Evolutionary conservation across 2,329 filamentous ascomycete genomes (phyloP).

Genomic region (Ophiostoma novo-ulmi): DNA sequence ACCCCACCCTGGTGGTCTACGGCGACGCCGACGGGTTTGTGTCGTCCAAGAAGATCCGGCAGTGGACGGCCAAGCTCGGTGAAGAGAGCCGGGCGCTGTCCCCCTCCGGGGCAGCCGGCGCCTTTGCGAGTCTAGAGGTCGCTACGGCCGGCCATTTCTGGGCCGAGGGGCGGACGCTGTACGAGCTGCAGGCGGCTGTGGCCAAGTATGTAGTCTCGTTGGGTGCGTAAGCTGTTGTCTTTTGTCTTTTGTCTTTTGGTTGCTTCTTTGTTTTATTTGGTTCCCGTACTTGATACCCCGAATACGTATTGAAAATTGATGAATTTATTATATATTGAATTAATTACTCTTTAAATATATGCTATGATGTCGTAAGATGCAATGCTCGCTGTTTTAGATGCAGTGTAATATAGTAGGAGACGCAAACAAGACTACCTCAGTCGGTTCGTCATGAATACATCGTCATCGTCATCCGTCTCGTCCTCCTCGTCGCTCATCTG

Average conservation of each 20-base stretch:
- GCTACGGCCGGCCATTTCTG: slow-evolving; percentile 51
- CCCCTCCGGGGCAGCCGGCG: background rate
- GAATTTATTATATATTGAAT: background rate
- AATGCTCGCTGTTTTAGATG: background rate
- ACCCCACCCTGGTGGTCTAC: slow-evolving; percentile 64
- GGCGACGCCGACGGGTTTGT: slow-evolving; percentile 73
- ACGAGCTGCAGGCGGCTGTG: slow-evolving; percentile 34
- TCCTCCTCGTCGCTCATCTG: slow-evolving; percentile 12
- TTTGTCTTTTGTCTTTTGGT: background rate
- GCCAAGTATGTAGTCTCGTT: slow-evolving; percentile 30
- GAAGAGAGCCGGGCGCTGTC: slow-evolving; percentile 29
- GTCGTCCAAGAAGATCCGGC: slow-evolving; percentile 55
- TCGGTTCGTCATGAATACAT: slow-evolving; percentile 16
- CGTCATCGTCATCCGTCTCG: slow-evolving; percentile 17
- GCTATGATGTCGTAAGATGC: background rate
- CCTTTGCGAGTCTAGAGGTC: slow-evolving; percentile 42
- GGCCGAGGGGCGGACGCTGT: slow-evolving; percentile 41
- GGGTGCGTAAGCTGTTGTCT: background rate
- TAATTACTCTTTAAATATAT: background rate
- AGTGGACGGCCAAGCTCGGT: slow-evolving; percentile 55
- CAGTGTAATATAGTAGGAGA: background rate
- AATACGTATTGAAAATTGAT: background rate
- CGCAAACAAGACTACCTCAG: background rate
- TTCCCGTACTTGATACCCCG: slow-evolving; percentile 19
- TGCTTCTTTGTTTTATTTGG: background rate